A percentile compares a stretch with the other conserved stretches of the same genome.
These are phyloP conservation scores for Paecilomyces sp. DNA, from an alignment of 2,329 filamentous ascomycete genomes.

Conservation along the genomic window DNA sequence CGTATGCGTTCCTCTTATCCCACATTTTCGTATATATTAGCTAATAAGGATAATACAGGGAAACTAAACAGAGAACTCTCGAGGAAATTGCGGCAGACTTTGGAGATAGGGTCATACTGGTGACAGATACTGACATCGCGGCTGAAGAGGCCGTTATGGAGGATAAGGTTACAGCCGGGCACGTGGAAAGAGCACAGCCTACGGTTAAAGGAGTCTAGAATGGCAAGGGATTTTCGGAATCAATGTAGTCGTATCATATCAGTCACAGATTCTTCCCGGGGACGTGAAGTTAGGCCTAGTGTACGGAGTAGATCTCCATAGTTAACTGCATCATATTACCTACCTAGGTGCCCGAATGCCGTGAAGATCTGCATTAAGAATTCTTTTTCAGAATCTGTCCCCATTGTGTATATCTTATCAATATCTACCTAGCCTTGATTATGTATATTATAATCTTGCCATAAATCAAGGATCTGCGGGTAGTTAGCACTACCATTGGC, in stretches of 20 bases:
- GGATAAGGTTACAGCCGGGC: constrained; percentile 2
- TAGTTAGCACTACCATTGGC: no score
- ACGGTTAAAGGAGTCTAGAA: background rate
- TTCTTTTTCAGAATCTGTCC: background rate
- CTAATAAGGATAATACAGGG: constrained; percentile 19
- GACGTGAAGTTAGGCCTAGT: background rate
- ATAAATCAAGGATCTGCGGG: no score
- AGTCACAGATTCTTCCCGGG: background rate
- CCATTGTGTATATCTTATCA: background rate
- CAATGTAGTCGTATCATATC: background rate
- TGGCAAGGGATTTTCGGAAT: background rate
- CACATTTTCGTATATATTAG: background rate
- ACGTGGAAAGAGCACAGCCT: background rate
- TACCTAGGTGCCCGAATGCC: background rate
- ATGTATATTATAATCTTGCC: background rate
- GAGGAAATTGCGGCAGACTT: constrained; percentile 45
- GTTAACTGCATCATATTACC: background rate
- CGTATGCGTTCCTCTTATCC: constrained; percentile 24
- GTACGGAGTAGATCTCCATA: background rate
- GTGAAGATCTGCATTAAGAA: background rate
- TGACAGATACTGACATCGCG: constrained; percentile 6
- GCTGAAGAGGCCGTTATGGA: constrained; percentile 8
- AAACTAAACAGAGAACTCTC: constrained; percentile 42
- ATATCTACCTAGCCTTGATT: background rate
- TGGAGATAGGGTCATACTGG: constrained; percentile 37